phyloP scores from a whole-genome alignment of 2,329 filamentous ascomycete genomes.

The Gyromitra esculenta region DNA sequence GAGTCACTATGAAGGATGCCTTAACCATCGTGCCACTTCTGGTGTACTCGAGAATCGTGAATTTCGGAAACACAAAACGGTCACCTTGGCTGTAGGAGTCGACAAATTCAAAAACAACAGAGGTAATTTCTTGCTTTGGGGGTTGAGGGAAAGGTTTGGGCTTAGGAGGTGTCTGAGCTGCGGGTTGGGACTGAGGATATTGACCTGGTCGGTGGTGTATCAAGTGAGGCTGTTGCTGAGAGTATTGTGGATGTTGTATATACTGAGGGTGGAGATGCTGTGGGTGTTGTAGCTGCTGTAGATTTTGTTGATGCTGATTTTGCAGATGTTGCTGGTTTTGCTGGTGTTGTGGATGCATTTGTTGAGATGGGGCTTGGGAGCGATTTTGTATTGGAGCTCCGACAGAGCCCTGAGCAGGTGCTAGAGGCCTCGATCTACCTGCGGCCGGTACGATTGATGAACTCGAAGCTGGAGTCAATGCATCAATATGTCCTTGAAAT shows the following conservation, averaged over 20 bases:
- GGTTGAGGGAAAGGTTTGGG: conserved; percentile 51
- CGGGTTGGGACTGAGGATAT: conserved; percentile 43
- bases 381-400: conserved; percentile 21
- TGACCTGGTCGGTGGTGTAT: conserved; percentile 45
- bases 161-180: conserved; percentile 42
- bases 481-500: conserved; percentile 83
- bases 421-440: conserved; percentile 31
- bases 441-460: conserved; percentile 47
- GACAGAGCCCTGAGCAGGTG: conserved; percentile 12
- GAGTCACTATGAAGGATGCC: conserved; percentile 79
- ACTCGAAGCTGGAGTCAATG: conserved; percentile 67
- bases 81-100: conserved; percentile 70
- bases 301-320: conserved; percentile 33
- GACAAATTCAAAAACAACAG: conserved; percentile 75
- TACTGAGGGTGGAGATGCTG: conserved; percentile 34
- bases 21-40: conserved; percentile 70
- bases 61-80: conserved; percentile 80
- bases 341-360: conserved; percentile 28
- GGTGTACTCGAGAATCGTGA: conserved; percentile 76
- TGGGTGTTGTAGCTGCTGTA: conserved; percentile 24
- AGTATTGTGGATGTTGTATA: conserved; percentile 37
- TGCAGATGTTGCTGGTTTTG: conserved; percentile 41
- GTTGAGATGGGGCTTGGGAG: conserved; percentile 34
- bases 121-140: conserved; percentile 69
- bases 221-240: conserved; percentile 39